Base-by-base conservation (phyloP, 768 basidiomycete species). In the Hygrophoropsis aurantiaca region DNA sequence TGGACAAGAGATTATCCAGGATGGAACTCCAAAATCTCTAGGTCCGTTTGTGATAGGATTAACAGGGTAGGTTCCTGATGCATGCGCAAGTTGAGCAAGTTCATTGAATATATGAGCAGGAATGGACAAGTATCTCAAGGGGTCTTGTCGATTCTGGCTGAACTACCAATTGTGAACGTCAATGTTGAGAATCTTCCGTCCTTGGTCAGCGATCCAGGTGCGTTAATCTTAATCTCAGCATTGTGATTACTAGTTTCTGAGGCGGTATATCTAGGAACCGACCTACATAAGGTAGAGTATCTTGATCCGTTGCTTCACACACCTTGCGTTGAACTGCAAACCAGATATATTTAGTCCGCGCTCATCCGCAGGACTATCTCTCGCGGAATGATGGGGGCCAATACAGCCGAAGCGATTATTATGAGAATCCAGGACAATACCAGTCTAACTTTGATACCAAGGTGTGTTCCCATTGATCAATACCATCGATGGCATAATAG, bases 101-200 rank as follows among this genome's bases (percentile, higher is more conserved):
- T 30, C n/a, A n/a, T n/a, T n/a, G n/a, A n/a, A n/a, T n/a, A n/a
- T 44, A 23, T 38, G 24, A 42, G 44, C 37, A 92, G 91, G 10
- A 79, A 72, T 2, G 94, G 94, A 11, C 89, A 92, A 44, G 94
- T 97, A 0, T 76, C 91, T 0, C 71, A 83, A 52, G 94, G 94
- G 7, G 83, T 82, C 21, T 70, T 89, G 10, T 82, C 81, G 9
- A 85, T 90, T 50, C 67, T 95, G 4, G 53, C 72, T 0, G 85
- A 90, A 49, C 73, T 95, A 3, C 90, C 89, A 0, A 76, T 87
- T 15, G 67, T 75, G 49, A 74, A 71, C 35, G 75, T 94, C 0
- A 53, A 56, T 3, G 80, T 80, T 1, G 61, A 75, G 18, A 79
- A 88, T 43, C 69, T 94, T 5, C 74, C 77, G 25, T 62, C 59